Evolutionary conservation across 2,329 filamentous ascomycete species (phyloP).

Genomic region (Chalaropsis ovoidea): DNA sequence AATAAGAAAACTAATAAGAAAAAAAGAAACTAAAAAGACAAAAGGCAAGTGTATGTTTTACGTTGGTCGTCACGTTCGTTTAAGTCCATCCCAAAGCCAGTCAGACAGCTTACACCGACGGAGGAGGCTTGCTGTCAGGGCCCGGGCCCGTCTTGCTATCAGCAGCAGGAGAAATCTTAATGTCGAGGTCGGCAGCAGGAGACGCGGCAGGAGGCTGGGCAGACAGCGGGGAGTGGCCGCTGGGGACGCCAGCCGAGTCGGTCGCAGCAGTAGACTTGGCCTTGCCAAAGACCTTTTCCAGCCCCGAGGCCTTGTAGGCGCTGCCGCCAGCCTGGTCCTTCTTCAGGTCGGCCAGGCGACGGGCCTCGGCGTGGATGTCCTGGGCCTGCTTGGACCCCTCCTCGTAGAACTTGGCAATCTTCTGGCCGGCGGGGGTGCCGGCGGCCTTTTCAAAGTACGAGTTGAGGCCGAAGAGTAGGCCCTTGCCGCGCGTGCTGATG

Average conservation of each 20-base stretch:
- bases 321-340: conserved; percentile 51
- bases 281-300: conserved; percentile 49
- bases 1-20: not conserved
- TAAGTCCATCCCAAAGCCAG: not conserved
- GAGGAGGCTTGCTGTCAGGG: conserved; percentile 5
- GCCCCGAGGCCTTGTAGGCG: conserved; percentile 49
- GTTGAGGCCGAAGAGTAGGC: conserved; percentile 53
- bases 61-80: not conserved
- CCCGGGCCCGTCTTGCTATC: not conserved
- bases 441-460: conserved; percentile 94
- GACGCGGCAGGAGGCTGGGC: conserved; percentile 16
- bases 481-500: conserved; percentile 61
- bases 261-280: conserved; percentile 32
- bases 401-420: conserved; percentile 78
- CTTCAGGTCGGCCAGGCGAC: conserved; percentile 81
- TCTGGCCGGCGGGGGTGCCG: conserved; percentile 77
- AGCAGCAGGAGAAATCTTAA: not conserved
- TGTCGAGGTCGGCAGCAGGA: conserved; percentile 6
- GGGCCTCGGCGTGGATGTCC: conserved; percentile 87
- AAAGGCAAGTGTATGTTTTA: not conserved
- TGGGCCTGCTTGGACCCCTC: conserved; percentile 77
- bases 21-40: not conserved
- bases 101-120: not conserved
- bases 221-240: conserved; percentile 19
- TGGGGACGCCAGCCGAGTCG: conserved; percentile 25